Base-by-base conservation (phyloP, 192 early-diverging fungal genomes). In the Geranomyces michiganensis region DNA sequence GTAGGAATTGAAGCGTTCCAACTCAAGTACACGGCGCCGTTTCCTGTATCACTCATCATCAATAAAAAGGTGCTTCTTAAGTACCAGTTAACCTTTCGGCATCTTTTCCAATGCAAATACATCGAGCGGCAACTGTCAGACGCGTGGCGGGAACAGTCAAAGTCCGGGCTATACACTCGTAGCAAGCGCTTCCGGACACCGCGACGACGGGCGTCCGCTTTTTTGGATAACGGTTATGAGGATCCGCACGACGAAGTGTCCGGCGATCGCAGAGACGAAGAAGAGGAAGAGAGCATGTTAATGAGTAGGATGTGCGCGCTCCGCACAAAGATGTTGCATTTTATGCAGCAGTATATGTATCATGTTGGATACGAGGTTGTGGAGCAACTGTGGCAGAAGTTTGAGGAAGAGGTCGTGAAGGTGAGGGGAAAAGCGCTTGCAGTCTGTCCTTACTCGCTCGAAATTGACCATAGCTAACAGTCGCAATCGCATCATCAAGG, bases 331-430 rank as follows among this genome's bases (percentile, higher is more conserved):
- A 97, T 99, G 88, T 74, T 96, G 33, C 85, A 90, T n/a, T 94
- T 93, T 79, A 84, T 97, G 17, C 94, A 96, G 65, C 93, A 96
- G 76, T 90, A 96, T 74, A 76, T 93, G 71, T 92, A 92, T 75
- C 96, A 95, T 71, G 84, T 92, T 43, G 91, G 90, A 63, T 93
- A 88, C 67, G 95, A 99, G 74, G 95, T 97, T 8, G 82, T 99
- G 49, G 96, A 98, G 72, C 94, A 93, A 31, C 89, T 92, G 68
- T 97, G 93, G 92, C 72, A 73, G n/a, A 70, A 70, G 26, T 81
- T 99, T 71, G 89, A 90, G 26, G 70, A 67, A 24, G 79, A 87
- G 61, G 74, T 96, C 62, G 65, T 76, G 36, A 85, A 84, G 49
- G 73, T 75, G 55, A 22, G 56, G 22, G n/a, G n/a, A n/a, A 26